phyloP scores from a whole-genome alignment of 106 monocot genomes.

The Cymbidium sinense region DNA sequence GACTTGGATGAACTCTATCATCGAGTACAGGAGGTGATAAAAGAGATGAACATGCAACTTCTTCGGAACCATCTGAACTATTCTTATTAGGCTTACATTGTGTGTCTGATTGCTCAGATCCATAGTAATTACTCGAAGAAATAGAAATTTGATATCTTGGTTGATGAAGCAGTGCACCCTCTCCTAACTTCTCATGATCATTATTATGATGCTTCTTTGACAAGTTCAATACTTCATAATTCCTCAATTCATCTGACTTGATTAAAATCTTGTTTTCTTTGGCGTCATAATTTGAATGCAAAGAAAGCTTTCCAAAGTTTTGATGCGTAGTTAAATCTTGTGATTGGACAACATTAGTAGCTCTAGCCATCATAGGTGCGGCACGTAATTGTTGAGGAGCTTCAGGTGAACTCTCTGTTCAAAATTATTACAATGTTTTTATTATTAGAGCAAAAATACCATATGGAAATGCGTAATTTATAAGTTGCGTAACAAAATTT shows the following conservation, averaged over 20 bases:
- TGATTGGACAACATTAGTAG: background rate
- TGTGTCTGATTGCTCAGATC: background rate
- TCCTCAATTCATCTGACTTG: constrained; percentile 1
- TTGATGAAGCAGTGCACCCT: background rate
- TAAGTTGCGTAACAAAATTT: background rate
- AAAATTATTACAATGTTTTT: background rate
- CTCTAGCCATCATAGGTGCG: background rate
- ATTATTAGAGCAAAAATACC: too few species aligned
- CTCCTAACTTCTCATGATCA: background rate
- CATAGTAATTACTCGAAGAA: background rate
- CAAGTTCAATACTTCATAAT: background rate
- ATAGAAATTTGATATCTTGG: background rate
- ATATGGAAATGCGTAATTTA: background rate
- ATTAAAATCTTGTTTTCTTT: background rate
- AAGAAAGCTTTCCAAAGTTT: constrained; percentile 7
- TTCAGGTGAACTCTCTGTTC: constrained; percentile 20
- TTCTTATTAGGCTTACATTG: background rate
- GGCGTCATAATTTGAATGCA: constrained; percentile 1
- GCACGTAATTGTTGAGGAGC: background rate
- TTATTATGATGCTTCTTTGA: background rate
- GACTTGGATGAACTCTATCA: background rate
- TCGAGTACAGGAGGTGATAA: background rate
- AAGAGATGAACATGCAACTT: background rate
- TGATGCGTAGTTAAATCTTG: background rate
- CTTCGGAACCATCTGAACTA: background rate